These are phyloP conservation scores for Cynanchum wilfordii DNA, from an alignment of 257 asterid genomes.

Conservation along the genomic window DNA sequence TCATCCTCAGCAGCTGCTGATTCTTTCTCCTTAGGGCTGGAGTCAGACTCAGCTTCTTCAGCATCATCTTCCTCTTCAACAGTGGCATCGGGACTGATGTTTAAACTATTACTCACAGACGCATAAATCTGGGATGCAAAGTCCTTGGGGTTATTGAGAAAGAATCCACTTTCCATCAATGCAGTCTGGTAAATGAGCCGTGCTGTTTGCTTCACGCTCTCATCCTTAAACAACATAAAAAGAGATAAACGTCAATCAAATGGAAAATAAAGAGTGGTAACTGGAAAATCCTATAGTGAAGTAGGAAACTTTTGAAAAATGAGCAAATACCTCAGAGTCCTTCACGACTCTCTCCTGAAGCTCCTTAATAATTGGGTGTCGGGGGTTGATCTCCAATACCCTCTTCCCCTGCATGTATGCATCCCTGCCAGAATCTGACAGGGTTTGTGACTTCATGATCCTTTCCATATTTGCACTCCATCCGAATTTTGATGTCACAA, in stretches of 20 bases:
- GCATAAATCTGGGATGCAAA: slow-evolving; percentile 67
- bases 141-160: slow-evolving; percentile 71
- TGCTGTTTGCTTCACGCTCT: slow-evolving; percentile 62
- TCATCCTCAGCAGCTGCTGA: slow-evolving; percentile 25
- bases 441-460: slow-evolving; percentile 89
- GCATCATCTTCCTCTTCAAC: slow-evolving; percentile 77
- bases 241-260: background rate
- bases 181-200: slow-evolving; percentile 87
- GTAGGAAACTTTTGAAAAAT: background rate
- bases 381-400: slow-evolving; percentile 81
- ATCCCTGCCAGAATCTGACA: slow-evolving; percentile 75
- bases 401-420: slow-evolving; percentile 95
- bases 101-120: slow-evolving; percentile 64
- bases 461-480: slow-evolving; percentile 96
- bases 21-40: slow-evolving; percentile 34
- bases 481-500: slow-evolving; percentile 80
- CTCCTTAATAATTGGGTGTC: slow-evolving; percentile 89
- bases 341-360: slow-evolving; percentile 65
- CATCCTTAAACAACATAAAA: slow-evolving; percentile 37
- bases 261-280: background rate
- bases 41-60: slow-evolving; percentile 49
- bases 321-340: slow-evolving; percentile 55
- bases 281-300: background rate
- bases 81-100: slow-evolving; percentile 59
- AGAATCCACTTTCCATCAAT: slow-evolving; percentile 83